phyloP scores from a whole-genome alignment of 306 rosid species.

The Abrus precatorius region DNA sequence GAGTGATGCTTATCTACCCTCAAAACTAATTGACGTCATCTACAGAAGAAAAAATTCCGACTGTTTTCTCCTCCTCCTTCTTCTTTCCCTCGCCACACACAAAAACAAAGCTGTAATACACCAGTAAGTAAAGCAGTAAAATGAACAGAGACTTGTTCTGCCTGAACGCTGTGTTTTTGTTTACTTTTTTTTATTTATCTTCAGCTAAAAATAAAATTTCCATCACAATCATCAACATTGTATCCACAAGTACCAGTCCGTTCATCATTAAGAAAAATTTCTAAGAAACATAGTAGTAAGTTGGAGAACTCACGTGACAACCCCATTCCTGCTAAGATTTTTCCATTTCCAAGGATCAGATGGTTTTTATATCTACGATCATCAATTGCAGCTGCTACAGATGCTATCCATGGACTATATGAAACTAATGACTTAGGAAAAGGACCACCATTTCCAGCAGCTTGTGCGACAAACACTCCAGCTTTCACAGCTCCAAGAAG shows the following conservation, averaged over 20 bases:
- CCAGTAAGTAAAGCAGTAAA: slow-evolving; percentile 11
- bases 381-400: slow-evolving; percentile 98
- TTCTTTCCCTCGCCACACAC: slow-evolving; percentile 27
- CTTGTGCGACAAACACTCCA: slow-evolving; percentile 98
- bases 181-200: background rate
- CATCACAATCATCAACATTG: slow-evolving; percentile 10
- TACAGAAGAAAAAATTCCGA: background rate
- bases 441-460: slow-evolving; percentile 99
- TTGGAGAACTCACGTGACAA: slow-evolving; percentile 88
- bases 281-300: slow-evolving; percentile 20
- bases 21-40: slow-evolving; percentile 19
- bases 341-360: slow-evolving; percentile 88
- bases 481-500: slow-evolving; percentile 99
- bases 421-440: slow-evolving; percentile 96
- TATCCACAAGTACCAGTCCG: slow-evolving; percentile 14
- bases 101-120: slow-evolving; percentile 8
- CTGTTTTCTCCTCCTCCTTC: slow-evolving; percentile 1
- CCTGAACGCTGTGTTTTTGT: background rate
- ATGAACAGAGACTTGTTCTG: slow-evolving; percentile 25
- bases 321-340: slow-evolving; percentile 85
- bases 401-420: slow-evolving; percentile 96
- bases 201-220: slow-evolving; percentile 14
- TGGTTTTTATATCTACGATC: slow-evolving; percentile 99
- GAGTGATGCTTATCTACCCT: slow-evolving; percentile 12
- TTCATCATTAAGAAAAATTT: slow-evolving; percentile 19